These are phyloP conservation scores for Serendipita sp. DNA, from an alignment of 768 basidiomycete species.

Conservation along the genomic window DNA sequence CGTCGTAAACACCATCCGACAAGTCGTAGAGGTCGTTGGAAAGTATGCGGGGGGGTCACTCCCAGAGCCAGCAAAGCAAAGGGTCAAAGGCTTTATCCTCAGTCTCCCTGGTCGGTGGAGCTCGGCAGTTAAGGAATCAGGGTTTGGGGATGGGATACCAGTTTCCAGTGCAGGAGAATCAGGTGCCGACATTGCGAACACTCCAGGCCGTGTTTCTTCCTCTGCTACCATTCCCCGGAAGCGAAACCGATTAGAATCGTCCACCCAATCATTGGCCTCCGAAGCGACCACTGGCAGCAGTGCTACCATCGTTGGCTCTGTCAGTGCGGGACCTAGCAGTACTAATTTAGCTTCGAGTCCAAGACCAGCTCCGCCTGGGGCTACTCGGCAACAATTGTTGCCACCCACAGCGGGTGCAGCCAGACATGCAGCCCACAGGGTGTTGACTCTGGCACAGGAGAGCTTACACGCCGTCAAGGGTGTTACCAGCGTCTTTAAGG, in stretches of 20 bases:
- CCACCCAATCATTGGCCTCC: background rate
- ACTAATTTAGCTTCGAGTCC: background rate
- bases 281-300: constrained; percentile 9
- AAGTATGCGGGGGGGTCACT: constrained; percentile 75
- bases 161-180: background rate
- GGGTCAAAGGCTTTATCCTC: constrained; percentile 62
- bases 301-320: background rate
- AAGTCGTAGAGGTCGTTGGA: constrained; percentile 68
- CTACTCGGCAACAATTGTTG: constrained; percentile 10
- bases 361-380: background rate
- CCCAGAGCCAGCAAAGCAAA: constrained; percentile 62
- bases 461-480: constrained; percentile 85
- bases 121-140: constrained; percentile 21
- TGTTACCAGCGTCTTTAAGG: constrained; percentile 75
- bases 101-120: constrained; percentile 74
- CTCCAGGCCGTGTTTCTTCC: background rate
- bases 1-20: constrained; percentile 74
- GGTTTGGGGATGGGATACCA: constrained; percentile 5
- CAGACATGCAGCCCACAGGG: constrained; percentile 57
- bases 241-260: background rate
- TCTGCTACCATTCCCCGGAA: constrained; percentile 1
- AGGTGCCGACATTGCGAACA: constrained; percentile 5
- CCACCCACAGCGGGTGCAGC: constrained; percentile 36
- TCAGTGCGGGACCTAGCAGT: constrained; percentile 1
- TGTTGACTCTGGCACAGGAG: constrained; percentile 73